phyloP scores from a whole-genome alignment of 106 monocot genomes.

The Dendrobium huoshanense region DNA sequence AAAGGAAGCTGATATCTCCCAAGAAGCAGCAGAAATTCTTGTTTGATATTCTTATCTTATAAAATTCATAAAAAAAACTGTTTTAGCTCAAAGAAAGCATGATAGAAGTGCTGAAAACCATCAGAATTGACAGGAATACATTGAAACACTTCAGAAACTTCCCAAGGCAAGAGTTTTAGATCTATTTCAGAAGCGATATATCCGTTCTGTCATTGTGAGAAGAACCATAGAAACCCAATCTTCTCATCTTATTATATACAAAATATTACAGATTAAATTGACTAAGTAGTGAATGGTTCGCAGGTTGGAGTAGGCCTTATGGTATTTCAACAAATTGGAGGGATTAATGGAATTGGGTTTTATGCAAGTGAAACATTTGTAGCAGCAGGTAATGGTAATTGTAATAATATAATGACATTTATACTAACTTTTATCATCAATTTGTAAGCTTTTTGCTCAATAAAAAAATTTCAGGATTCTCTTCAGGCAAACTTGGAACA shows the following conservation, averaged over 20 bases:
- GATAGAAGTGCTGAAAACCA: not conserved
- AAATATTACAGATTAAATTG: not conserved
- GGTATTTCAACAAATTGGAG: conserved; percentile 68
- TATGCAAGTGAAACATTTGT: conserved; percentile 58
- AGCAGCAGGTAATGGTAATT: conserved; percentile 33
- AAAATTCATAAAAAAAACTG: not conserved
- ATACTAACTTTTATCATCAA: not conserved
- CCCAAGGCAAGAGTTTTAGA: conserved; percentile 37
- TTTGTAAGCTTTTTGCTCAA: not conserved
- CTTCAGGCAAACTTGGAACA: conserved; percentile 55
- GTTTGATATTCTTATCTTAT: conserved; percentile 14
- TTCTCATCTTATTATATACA: not conserved
- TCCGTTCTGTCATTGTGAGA: conserved; percentile 50
- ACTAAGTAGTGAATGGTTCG: not conserved
- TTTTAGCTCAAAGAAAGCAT: not conserved
- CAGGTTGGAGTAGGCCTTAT: conserved; percentile 65
- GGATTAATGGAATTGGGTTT: conserved; percentile 51
- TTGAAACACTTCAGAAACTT: conserved; percentile 29
- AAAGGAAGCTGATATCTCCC: conserved; percentile 18
- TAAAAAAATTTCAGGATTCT: conserved; percentile 30
- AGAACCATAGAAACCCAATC: not conserved
- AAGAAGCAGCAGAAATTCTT: conserved; percentile 46
- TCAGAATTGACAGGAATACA: conserved; percentile 38
- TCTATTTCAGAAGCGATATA: conserved; percentile 36
- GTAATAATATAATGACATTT: not conserved